Conservation (phyloP, 1,284 basidiomycete species). For the Cutaneotrichosporon cavernicola region DNA sequence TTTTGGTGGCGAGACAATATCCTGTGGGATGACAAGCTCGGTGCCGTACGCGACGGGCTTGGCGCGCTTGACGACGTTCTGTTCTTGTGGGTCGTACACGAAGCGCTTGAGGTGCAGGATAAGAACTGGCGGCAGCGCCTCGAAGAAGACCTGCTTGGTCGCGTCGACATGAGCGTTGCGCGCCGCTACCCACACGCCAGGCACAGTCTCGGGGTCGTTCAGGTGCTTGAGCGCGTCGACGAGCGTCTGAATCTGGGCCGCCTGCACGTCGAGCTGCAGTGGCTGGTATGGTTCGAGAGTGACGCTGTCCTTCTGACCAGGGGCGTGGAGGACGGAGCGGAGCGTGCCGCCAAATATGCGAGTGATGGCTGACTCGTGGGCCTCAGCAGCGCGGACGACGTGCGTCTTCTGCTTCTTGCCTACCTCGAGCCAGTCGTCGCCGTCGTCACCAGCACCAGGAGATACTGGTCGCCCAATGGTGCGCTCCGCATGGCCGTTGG, state of each 20-base stretch:
- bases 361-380: slow-evolving; percentile 81
- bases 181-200: slow-evolving; percentile 64
- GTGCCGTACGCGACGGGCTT: slow-evolving; percentile 79
- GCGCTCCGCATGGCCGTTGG: slow-evolving; percentile 37
- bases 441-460: slow-evolving; percentile 43
- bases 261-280: slow-evolving; percentile 85
- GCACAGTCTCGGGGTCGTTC: slow-evolving; percentile 76
- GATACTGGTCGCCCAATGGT: slow-evolving; percentile 50
- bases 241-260: slow-evolving; percentile 71
- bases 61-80: slow-evolving; percentile 70
- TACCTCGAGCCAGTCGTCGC: slow-evolving; percentile 78
- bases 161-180: slow-evolving; percentile 71
- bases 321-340: slow-evolving; percentile 77
- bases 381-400: slow-evolving; percentile 76
- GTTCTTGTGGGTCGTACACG: slow-evolving; percentile 68
- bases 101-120: slow-evolving; percentile 93
- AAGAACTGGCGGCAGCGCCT: slow-evolving; percentile 78
- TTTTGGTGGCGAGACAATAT: slow-evolving; percentile 65
- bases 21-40: slow-evolving; percentile 71
- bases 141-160: slow-evolving; percentile 82
- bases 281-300: slow-evolving; percentile 91
- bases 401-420: slow-evolving; percentile 83
- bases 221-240: slow-evolving; percentile 79
- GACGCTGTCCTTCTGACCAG: slow-evolving; percentile 79
- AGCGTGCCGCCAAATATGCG: slow-evolving; percentile 91